Percentiles rank a stretch among this genome's conserved stretches.
phyloP scores from a whole-genome alignment of 805 yeast species.

The Priceomyces melissophilus region DNA sequence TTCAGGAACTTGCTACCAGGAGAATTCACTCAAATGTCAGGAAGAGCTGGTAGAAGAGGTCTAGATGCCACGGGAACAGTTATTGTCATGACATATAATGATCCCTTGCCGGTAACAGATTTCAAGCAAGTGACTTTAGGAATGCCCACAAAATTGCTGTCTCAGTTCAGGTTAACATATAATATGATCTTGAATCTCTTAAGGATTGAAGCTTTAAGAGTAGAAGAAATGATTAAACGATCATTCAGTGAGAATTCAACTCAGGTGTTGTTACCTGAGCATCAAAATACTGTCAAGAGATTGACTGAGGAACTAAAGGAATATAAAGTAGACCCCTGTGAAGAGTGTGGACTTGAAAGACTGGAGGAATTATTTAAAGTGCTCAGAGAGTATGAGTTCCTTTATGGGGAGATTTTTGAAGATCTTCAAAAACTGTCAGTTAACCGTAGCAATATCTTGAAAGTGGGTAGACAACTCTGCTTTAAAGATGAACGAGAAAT shows the following conservation, averaged over 20 bases:
- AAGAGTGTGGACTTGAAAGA: conserved; percentile 35
- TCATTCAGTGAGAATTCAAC: conserved; percentile 90
- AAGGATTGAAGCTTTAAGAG: conserved; percentile 89
- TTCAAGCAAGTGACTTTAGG: conserved; percentile 85
- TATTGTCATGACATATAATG: conserved; percentile 79
- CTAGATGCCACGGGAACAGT: conserved; percentile 92
- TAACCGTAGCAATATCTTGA: conserved; percentile 44
- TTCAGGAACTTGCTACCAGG: conserved; percentile 87
- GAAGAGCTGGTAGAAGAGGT: conserved; percentile 98
- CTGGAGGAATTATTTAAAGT: conserved; percentile 44
- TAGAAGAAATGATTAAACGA: conserved; percentile 97
- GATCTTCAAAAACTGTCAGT: conserved; percentile 47
- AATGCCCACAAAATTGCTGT: conserved; percentile 80
- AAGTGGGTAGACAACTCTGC: conserved; percentile 55
- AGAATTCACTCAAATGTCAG: conserved; percentile 98
- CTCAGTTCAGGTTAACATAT: conserved; percentile 92
- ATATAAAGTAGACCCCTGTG: conserved; percentile 34
- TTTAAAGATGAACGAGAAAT: conserved; percentile 48
- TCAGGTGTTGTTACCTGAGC: conserved; percentile 83
- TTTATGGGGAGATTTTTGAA: conserved; percentile 44
- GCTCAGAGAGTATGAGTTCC: conserved; percentile 43
- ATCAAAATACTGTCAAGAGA: conserved; percentile 59
- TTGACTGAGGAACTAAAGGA: conserved; percentile 46
- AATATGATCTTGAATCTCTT: conserved; percentile 90
- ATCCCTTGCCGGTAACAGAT: conserved; percentile 53